Evolutionary conservation across 1,284 basidiomycete genomes (phyloP).

Genomic region (Singerocomus rubriflavus): DNA sequence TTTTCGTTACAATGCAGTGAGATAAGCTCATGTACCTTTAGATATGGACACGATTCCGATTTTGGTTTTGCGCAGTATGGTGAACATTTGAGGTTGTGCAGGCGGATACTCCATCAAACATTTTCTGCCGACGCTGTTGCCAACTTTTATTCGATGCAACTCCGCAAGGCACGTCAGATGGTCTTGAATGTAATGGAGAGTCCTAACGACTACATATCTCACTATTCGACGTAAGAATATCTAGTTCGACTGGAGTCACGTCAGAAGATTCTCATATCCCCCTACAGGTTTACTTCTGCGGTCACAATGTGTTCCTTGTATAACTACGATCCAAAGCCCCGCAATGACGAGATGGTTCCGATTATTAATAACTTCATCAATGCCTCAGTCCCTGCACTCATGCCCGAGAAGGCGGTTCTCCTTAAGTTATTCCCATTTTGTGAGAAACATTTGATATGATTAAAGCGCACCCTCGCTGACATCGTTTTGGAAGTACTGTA

Average conservation of each 20-base stretch:
- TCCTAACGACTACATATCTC: constrained; percentile 1
- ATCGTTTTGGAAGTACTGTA: constrained; percentile 6
- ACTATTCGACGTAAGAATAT: constrained; percentile 9
- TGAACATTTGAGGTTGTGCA: constrained; percentile 4
- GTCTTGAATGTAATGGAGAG: constrained; percentile 4
- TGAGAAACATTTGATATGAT: not conserved
- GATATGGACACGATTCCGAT: constrained; percentile 1
- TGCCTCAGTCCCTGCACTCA: not conserved
- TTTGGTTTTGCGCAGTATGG: not conserved
- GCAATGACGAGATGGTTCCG: constrained; percentile 14
- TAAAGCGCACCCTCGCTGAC: not conserved
- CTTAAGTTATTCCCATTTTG: constrained; percentile 18
- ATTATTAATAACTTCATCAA: not conserved
- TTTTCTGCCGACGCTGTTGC: constrained; percentile 1
- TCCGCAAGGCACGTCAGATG: constrained; percentile 8
- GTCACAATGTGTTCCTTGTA: constrained; percentile 14
- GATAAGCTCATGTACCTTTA: not conserved
- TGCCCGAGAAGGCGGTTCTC: not conserved
- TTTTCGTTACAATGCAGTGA: not conserved
- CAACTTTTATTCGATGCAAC: constrained; percentile 8
- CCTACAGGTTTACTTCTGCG: constrained; percentile 13
- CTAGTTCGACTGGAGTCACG: not conserved
- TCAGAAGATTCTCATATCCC: not conserved
- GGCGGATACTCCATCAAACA: constrained; percentile 7
- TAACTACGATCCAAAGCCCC: constrained; percentile 13